A percentile compares a stretch with the other conserved stretches of the same genome.
Evolutionary conservation across 164 flowering plant genomes (phyloP).

Genomic region (Platanus orientalis): DNA sequence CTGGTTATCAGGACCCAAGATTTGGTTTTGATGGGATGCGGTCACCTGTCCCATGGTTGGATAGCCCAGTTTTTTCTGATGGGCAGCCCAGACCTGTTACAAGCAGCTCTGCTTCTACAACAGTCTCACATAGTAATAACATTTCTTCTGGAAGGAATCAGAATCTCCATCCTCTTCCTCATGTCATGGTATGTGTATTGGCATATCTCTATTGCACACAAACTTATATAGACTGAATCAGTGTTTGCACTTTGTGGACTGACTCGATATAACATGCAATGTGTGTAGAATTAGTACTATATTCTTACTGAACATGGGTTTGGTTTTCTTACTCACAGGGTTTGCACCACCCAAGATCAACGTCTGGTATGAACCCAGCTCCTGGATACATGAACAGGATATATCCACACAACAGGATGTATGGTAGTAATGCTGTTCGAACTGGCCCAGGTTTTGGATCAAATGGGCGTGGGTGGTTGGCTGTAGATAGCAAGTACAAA

Average conservation of each 20-base stretch:
- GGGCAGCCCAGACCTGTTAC: conserved; percentile 36
- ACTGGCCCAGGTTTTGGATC: conserved; percentile 33
- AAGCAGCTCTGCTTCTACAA: conserved; percentile 24
- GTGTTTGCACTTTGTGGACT: too few species aligned
- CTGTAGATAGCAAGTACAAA: conserved; percentile 18
- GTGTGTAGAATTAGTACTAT: too few species aligned
- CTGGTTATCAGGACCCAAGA: conserved; percentile 58
- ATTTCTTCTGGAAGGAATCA: conserved; percentile 42
- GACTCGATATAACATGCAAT: too few species aligned
- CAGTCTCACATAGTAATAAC: conserved; percentile 33
- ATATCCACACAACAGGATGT: conserved; percentile 40
- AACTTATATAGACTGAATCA: conserved; percentile 4
- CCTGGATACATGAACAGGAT: conserved; percentile 38
- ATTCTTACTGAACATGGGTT: too few species aligned
- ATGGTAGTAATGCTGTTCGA: conserved; percentile 35
- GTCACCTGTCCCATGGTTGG: conserved; percentile 46
- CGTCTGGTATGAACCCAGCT: conserved; percentile 22
- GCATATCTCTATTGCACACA: background rate
- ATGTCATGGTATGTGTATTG: conserved; percentile 40
- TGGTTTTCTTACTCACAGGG: conserved; percentile 28
- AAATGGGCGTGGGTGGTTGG: conserved; percentile 14
- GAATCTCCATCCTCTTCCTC: conserved; percentile 38
- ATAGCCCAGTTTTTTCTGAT: conserved; percentile 37
- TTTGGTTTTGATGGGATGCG: conserved; percentile 39
- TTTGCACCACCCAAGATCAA: conserved; percentile 26